A percentile compares a stretch with the other conserved stretches of the same genome.
Conservation (phyloP, 495 filamentous ascomycete genomes). For the Penicillium paradoxum region DNA sequence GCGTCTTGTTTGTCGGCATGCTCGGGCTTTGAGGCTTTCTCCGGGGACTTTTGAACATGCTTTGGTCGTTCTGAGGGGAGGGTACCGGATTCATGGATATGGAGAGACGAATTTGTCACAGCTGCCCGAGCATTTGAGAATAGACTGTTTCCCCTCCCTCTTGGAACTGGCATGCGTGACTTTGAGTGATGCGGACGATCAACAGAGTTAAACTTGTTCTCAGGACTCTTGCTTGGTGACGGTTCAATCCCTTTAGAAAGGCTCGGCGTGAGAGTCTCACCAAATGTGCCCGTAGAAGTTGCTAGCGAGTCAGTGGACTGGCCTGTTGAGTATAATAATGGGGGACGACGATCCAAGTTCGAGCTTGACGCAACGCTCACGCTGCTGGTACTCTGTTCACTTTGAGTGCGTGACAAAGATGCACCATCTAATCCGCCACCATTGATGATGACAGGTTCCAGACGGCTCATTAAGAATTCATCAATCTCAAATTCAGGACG, state of each 20-base stretch:
- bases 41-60: constrained; percentile 1
- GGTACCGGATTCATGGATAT: constrained; percentile 24
- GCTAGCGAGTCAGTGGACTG: constrained; percentile 35
- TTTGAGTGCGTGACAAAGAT: constrained; percentile 56
- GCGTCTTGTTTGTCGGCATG: constrained; percentile 12
- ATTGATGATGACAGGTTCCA: constrained; percentile 82
- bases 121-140: constrained; percentile 26
- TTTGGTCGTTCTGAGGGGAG: constrained; percentile 16
- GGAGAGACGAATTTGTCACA: constrained; percentile 22
- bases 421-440: constrained; percentile 57
- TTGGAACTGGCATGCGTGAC: constrained; percentile 22
- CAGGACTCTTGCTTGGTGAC: constrained; percentile 8
- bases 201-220: not conserved
- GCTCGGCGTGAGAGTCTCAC: constrained; percentile 8
- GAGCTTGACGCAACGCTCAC: constrained; percentile 48
- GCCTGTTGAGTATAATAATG: constrained; percentile 19
- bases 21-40: constrained; percentile 5
- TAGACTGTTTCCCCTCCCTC: constrained; percentile 6
- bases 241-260: constrained; percentile 4
- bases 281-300: constrained; percentile 22
- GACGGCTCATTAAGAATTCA: constrained; percentile 67
- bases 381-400: constrained; percentile 55
- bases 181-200: not conserved
- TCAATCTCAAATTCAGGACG: constrained; percentile 54
- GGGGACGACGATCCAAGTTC: constrained; percentile 14